Conservation (phyloP, 2,329 filamentous ascomycete genomes). For the Apiospora phragmitis region DNA sequence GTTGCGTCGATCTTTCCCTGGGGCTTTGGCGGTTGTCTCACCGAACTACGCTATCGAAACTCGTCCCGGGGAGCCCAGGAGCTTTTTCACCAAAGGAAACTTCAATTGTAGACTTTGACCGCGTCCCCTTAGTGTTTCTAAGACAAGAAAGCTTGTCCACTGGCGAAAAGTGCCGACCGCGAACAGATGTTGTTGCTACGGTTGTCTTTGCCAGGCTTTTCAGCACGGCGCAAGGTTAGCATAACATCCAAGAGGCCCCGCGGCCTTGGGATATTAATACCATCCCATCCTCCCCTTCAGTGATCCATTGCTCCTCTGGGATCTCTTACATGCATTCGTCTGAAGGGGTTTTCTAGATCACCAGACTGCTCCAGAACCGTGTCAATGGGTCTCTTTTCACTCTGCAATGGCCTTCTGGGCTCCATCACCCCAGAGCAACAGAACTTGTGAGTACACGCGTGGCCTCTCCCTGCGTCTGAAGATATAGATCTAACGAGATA, state of each 20-base stretch:
- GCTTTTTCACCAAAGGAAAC: not conserved
- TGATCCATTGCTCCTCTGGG: not conserved
- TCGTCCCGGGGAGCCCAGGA: not conserved
- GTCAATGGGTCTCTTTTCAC: constrained; percentile 25
- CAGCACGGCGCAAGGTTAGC: not conserved
- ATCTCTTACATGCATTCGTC: not conserved
- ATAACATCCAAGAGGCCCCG: not conserved
- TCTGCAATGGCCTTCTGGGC: constrained; percentile 20
- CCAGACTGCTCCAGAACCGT: not conserved
- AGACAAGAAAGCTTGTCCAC: not conserved
- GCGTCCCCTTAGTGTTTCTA: not conserved
- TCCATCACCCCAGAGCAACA: constrained; percentile 26
- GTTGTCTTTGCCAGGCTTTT: not conserved
- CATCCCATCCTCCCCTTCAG: not conserved
- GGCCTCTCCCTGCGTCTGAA: not conserved
- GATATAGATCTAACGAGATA: not conserved
- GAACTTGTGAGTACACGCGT: constrained; percentile 26
- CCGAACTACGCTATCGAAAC: not conserved
- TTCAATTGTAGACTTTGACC: not conserved
- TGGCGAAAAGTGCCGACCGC: not conserved
- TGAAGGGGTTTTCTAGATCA: not conserved
- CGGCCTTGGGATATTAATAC: not conserved
- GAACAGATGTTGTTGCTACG: not conserved
- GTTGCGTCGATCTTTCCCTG: not conserved
- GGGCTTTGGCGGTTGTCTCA: not conserved